Evolutionary conservation across 768 basidiomycete species (phyloP).

Genomic region (Boletus tylopilopsis): DNA sequence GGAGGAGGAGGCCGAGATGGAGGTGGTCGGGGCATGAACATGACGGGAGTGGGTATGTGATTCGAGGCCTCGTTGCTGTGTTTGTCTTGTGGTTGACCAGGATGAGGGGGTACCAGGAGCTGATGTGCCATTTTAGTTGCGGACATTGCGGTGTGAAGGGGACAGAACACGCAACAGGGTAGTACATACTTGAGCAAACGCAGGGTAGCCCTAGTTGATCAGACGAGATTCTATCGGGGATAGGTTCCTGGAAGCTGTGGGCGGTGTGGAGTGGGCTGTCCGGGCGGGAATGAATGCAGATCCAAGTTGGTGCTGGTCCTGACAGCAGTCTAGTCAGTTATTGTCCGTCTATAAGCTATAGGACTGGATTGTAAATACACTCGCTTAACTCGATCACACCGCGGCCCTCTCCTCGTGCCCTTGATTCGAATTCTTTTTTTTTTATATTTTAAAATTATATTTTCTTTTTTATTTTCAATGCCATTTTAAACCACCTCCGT

Average conservation of each 20-base stretch:
- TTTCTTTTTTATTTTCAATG: constrained; percentile 50
- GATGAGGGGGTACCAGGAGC: constrained; percentile 8
- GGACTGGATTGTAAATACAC: constrained; percentile 36
- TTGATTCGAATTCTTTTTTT: constrained; percentile 57
- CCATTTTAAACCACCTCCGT: constrained; percentile 50
- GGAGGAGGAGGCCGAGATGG: constrained; percentile 32
- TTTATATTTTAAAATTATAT: too few species aligned
- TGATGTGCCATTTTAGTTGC: constrained; percentile 33
- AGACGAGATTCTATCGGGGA: constrained; percentile 25
- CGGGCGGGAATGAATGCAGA: constrained; percentile 35
- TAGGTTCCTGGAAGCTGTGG: constrained; percentile 30
- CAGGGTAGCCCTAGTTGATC: constrained; percentile 16
- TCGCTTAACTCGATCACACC: constrained; percentile 39
- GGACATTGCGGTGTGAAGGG: constrained; percentile 45
- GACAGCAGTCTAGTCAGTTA: too few species aligned
- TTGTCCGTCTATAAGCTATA: too few species aligned
- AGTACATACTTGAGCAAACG: constrained; percentile 4
- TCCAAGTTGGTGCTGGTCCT: too few species aligned
- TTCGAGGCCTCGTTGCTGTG: constrained; percentile 27
- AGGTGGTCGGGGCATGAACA: constrained; percentile 21
- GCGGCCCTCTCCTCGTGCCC: constrained; percentile 61
- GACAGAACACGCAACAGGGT: constrained; percentile 3
- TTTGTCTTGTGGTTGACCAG: constrained; percentile 13
- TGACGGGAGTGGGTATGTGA: constrained; percentile 13
- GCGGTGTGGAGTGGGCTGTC: constrained; percentile 2